Evolutionary conservation across 495 filamentous ascomycete species (phyloP).

Genomic region (Penicillium verhagenii): DNA sequence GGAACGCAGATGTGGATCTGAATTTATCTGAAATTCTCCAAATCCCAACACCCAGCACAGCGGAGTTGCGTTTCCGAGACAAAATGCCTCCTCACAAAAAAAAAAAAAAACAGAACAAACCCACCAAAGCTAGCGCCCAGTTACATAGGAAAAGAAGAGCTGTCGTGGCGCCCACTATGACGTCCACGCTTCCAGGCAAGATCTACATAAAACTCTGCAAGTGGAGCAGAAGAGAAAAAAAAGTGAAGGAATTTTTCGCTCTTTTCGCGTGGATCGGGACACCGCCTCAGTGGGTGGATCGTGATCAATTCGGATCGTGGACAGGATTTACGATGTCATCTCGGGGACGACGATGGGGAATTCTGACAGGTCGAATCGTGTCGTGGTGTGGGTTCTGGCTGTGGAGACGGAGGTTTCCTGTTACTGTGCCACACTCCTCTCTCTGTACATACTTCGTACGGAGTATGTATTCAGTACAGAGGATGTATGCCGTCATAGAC

Average conservation of each 20-base stretch:
- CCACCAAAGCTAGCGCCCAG: too few relatives aligned
- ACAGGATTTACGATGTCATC: background rate
- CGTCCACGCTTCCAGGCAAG: background rate
- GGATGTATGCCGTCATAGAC: too few relatives aligned
- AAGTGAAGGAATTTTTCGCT: background rate
- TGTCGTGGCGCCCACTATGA: background rate
- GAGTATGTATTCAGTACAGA: too few relatives aligned
- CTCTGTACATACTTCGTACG: too few relatives aligned
- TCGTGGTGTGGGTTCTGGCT: background rate
- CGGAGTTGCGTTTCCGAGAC: background rate
- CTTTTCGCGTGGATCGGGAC: background rate
- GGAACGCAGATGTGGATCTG: too few relatives aligned
- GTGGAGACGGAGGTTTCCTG: background rate
- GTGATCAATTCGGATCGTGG: background rate
- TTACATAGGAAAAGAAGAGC: too few relatives aligned
- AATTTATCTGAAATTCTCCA: too few relatives aligned
- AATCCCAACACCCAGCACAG: background rate
- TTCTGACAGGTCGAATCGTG: background rate
- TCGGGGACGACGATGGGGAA: background rate
- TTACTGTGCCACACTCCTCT: background rate
- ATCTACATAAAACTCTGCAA: too few relatives aligned
- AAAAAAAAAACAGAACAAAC: too few relatives aligned
- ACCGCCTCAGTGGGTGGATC: background rate
- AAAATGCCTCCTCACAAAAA: too few relatives aligned
- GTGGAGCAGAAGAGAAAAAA: background rate